Evolutionary conservation across 805 yeast species (phyloP).

Genomic region (Komagataella pseudopastoris): DNA sequence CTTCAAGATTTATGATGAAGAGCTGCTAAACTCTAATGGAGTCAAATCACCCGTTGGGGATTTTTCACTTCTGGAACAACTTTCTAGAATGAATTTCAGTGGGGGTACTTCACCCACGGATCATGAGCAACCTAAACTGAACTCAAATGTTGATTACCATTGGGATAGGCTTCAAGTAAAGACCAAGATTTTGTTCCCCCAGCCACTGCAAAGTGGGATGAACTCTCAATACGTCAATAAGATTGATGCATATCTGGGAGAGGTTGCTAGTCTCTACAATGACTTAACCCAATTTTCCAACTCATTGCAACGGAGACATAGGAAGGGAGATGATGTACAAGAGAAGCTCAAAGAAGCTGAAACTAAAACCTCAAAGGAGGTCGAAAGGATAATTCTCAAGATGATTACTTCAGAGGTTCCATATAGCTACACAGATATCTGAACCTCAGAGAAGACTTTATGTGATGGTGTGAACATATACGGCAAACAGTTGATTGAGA

Average conservation of each 20-base stretch:
- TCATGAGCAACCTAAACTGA: background rate
- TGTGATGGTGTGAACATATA: background rate
- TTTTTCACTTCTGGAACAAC: background rate
- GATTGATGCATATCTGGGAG: background rate
- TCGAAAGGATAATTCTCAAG: background rate
- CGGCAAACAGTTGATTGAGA: background rate
- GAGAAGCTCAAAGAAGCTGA: background rate
- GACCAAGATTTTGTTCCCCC: background rate
- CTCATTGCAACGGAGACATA: background rate
- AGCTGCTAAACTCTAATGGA: background rate
- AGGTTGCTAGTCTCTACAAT: background rate
- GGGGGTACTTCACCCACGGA: background rate
- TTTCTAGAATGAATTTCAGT: background rate
- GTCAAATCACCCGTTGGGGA: background rate
- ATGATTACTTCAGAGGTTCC: background rate
- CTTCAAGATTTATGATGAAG: slow-evolving; percentile 19
- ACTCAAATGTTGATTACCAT: background rate
- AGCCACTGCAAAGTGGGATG: background rate
- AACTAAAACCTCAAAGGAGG: background rate
- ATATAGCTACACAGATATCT: background rate
- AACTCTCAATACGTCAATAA: background rate
- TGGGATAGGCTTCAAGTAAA: background rate
- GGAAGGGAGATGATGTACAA: background rate
- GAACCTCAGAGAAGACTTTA: background rate
- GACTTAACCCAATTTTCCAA: background rate